phyloP scores from a whole-genome alignment of 352 stramenopile genomes.

The Pythium grandisporangium region DNA sequence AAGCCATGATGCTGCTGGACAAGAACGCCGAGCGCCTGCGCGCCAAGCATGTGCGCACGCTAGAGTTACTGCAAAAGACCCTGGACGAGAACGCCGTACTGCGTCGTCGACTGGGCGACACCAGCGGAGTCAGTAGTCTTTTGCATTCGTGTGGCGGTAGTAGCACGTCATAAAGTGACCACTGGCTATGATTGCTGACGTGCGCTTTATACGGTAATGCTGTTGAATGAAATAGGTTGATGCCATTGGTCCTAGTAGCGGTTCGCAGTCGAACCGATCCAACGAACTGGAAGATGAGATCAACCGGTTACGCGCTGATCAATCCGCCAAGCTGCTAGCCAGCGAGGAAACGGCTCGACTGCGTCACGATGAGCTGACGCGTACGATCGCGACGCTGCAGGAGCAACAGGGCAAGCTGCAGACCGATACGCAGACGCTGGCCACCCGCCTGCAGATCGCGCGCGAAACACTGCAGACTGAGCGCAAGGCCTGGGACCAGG shows the following conservation, averaged over 20 bases:
- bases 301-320: conserved; percentile 33
- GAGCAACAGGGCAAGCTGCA: conserved; percentile 38
- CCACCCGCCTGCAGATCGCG: conserved; percentile 19
- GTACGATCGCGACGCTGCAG: conserved; percentile 18
- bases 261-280: conserved; percentile 24
- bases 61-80: conserved; percentile 73
- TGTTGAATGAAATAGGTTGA: no score
- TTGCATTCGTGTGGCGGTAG: no score
- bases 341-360: conserved; percentile 20
- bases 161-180: conserved; percentile 37
- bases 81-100: conserved; percentile 71
- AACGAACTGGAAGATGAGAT: conserved; percentile 57
- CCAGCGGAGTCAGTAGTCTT: no score
- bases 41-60: conserved; percentile 73
- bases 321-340: conserved; percentile 22
- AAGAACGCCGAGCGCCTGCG: conserved; percentile 58
- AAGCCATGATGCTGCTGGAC: conserved; percentile 32
- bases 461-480: conserved; percentile 31
- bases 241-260: no score
- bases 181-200: background rate
- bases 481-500: conserved; percentile 18
- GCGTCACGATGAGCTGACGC: conserved; percentile 19
- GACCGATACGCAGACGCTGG: conserved; percentile 40
- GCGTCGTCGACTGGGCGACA: conserved; percentile 27
- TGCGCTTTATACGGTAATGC: background rate